These are phyloP conservation scores for Mucor racemosus DNA, from an alignment of 371 early-diverging fungal genomes.

Conservation along the genomic window DNA sequence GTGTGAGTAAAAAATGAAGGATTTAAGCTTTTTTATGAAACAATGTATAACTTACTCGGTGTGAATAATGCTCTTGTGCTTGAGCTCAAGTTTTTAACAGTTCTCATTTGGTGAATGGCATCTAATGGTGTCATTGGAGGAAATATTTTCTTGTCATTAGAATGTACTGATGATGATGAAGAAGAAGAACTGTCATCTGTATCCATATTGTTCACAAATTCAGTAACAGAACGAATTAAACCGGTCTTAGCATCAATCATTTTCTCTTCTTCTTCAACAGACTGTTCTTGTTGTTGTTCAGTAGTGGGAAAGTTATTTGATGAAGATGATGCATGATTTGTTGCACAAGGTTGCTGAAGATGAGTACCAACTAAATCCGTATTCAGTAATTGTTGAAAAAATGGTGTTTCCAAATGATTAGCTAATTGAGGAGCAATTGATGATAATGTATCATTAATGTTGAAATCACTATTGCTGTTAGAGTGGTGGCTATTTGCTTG, in stretches of 20 bases:
- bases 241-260: slow-evolving; percentile 28
- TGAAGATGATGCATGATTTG: background rate
- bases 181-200: background rate
- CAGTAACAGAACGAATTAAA: slow-evolving; percentile 18
- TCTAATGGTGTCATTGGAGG: slow-evolving; percentile 49
- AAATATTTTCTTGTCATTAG: slow-evolving; percentile 22
- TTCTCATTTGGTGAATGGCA: slow-evolving; percentile 35
- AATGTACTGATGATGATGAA: slow-evolving; percentile 4
- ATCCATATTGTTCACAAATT: background rate
- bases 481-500: background rate
- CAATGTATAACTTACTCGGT: slow-evolving; percentile 13
- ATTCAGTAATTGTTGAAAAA: slow-evolving; percentile 35
- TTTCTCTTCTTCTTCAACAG: slow-evolving; percentile 4
- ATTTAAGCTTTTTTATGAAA: background rate
- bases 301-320: background rate
- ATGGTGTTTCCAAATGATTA: slow-evolving; percentile 38
- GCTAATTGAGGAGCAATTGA: slow-evolving; percentile 42
- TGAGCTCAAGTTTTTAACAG: slow-evolving; percentile 20
- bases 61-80: slow-evolving; percentile 24
- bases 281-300: background rate
- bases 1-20: background rate
- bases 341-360: slow-evolving; percentile 2
- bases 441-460: slow-evolving; percentile 9
- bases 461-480: background rate
- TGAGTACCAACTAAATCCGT: slow-evolving; percentile 27